A percentile compares a stretch with the other conserved stretches of the same genome.
Conservation (phyloP, 225 moss, liverwort and hornwort genomes). For the Polytrichum commune region DNA sequence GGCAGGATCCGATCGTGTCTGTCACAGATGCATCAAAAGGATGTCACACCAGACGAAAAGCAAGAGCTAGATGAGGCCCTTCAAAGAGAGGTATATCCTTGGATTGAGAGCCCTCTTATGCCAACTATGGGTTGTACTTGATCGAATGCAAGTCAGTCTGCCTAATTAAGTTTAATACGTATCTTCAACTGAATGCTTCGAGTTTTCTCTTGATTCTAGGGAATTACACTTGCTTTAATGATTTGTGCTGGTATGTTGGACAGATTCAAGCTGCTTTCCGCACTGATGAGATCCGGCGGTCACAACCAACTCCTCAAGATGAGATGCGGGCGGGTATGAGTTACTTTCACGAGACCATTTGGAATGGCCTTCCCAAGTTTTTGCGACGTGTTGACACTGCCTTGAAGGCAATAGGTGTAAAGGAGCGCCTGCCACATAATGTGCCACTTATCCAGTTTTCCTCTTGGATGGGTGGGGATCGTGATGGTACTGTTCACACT, state of each 20-base stretch:
- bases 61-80: slow-evolving; percentile 59
- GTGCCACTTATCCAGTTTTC: slow-evolving; percentile 65
- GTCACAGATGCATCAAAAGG: slow-evolving; percentile 47
- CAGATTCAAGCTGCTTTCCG: slow-evolving; percentile 79
- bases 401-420: slow-evolving; percentile 57
- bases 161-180: no score
- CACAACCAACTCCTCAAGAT: slow-evolving; percentile 68
- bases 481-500: slow-evolving; percentile 35
- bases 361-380: slow-evolving; percentile 62
- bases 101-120: no score
- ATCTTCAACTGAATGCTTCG: not conserved
- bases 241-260: not conserved
- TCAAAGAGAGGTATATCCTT: slow-evolving; percentile 41
- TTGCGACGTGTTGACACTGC: slow-evolving; percentile 66
- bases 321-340: slow-evolving; percentile 76
- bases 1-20: slow-evolving; percentile 52
- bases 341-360: slow-evolving; percentile 71
- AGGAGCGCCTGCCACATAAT: slow-evolving; percentile 57
- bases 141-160: no score
- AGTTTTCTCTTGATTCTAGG: not conserved
- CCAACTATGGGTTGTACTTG: no score
- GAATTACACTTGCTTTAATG: not conserved
- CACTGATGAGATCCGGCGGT: slow-evolving; percentile 63
- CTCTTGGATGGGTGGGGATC: slow-evolving; percentile 78
- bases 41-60: slow-evolving; percentile 44